Base-by-base conservation (phyloP, 176 grass and related monocot genomes). In the Eragrostis nindensis region DNA sequence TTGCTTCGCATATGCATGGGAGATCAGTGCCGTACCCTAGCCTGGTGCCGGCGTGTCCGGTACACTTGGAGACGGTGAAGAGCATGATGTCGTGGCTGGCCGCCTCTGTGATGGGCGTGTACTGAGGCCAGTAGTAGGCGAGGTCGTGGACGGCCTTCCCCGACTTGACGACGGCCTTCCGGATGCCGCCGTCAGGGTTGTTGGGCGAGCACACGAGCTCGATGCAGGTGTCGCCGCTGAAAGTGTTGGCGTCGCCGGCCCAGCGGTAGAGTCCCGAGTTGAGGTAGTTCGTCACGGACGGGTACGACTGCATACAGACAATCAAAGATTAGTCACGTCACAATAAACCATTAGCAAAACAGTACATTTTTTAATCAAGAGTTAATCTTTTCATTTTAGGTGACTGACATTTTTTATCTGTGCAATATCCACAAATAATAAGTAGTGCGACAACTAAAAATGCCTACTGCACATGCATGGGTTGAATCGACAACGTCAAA, bases 61-160 rank as follows among this genome's bases (percentile, higher is more conserved):
- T 94, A 80, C 85, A 84, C 77, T 98, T 98, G 10, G 95, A 98
- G 67, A 98, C 77, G 1, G 95, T 98, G 80, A 98, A 98, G 17
- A 98, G 66, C 89, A 92, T 94, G 64, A 98, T 66, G 53, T 98
- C 95, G 3, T 94, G 83, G 59, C 53, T 62, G 1, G 88, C 86
- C 4, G 32, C 39, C 17, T 47, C 11, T 1, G 61, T 90, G 74
- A 98, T 93, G 11, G 95, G 83, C 0, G 95, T 91, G 69, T 98
- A 92, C 16, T 92, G 90, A 43, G 95, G 95, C 95, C 95, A 98
- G 70, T 92, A 89, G 74, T 98, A 98, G 2, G 95, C 95, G 14
- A 98, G 52, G 82, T 98, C 95, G 2, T 98, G 90, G 44, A 98
- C 66, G 13, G 39, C 8, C 68, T 86, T 92, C 52, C 86, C 84